phyloP scores from a whole-genome alignment of 331 rosid species.

The Malus hybrid region DNA sequence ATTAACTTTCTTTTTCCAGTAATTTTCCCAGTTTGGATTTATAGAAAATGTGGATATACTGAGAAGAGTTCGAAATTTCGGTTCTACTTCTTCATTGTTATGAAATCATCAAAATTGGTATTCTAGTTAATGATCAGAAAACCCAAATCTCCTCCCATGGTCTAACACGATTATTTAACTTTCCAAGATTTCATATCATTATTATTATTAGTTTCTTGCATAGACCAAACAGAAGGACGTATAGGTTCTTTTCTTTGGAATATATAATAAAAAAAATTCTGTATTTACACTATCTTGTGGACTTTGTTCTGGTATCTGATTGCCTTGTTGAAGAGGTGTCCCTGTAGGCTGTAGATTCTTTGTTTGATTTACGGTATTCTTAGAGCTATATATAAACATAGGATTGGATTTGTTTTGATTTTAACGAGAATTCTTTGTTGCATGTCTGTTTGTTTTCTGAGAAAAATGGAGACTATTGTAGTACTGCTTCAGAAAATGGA shows the following conservation, averaged over 20 bases:
- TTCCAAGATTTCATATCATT: not conserved
- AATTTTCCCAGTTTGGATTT: not conserved
- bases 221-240: not conserved
- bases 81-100: not conserved
- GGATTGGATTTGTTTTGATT: constrained; percentile 11
- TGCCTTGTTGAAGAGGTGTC: constrained; percentile 25
- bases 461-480: constrained; percentile 18
- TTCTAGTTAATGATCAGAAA: not conserved
- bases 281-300: constrained; percentile 26
- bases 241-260: constrained; percentile 31
- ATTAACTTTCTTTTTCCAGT: not conserved
- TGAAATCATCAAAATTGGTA: not conserved
- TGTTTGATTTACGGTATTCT: not conserved
- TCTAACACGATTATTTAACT: not conserved
- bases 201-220: not conserved
- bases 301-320: constrained; percentile 43
- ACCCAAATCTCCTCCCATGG: not conserved
- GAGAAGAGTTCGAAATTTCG: not conserved
- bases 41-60: not conserved
- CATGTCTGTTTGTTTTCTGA: constrained; percentile 12
- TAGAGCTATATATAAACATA: not conserved
- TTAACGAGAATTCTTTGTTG: constrained; percentile 10
- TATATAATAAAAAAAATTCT: not conserved
- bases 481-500: constrained; percentile 25
- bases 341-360: constrained; percentile 23